Evolutionary conservation across 495 filamentous ascomycete species (phyloP), one percentile per base, ranked within the genome.

Genomic region (Xylaria nigripes): DNA sequence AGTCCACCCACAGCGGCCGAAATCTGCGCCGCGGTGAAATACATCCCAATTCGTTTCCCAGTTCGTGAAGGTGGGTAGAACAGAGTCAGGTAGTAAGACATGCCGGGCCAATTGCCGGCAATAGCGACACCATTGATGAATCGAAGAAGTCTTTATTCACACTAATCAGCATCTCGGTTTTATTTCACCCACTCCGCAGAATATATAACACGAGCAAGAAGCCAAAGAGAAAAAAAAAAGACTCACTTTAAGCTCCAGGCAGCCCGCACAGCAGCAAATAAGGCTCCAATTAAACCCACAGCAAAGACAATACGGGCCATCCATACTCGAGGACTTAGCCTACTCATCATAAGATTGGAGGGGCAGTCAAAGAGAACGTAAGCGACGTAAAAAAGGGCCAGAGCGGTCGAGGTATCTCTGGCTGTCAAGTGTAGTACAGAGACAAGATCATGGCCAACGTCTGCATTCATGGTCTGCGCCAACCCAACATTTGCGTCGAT

Each of bases 41-140:
- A 95, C 58, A 84, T 78, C 19, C 90, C 90, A 51, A 95, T 94
- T 5, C 90, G 78, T 65, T 93, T 95, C 2, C 90, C 90, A 6
- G 86, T 93, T 9, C 86, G 80, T 0, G 83, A 86, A 0, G 90
- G 87, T 0, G 89, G 90, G 63, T 96, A 96, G 75, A 94, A 95
- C 15, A 95, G 76, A 0, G 90, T 93, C 19, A 96, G 76, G 61
- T 94, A 95, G 69, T 93, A 95, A 18, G 90, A 81, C 90, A 95
- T 95, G 34, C 90, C 90, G 1, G 90, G 90, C 89, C 90, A 95
- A 83, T 95, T 89, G 16, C 90, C 90, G 9, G 90, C 90, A 62
- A 89, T 90, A 18, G 95, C 89, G 49, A 94, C 77, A 40, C 90
- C 90, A 13, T 95, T 77, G 7, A 96, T 75, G 43, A 95, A 81